phyloP scores from a whole-genome alignment of 257 asterid genomes.

The Fraxinus americana region DNA sequence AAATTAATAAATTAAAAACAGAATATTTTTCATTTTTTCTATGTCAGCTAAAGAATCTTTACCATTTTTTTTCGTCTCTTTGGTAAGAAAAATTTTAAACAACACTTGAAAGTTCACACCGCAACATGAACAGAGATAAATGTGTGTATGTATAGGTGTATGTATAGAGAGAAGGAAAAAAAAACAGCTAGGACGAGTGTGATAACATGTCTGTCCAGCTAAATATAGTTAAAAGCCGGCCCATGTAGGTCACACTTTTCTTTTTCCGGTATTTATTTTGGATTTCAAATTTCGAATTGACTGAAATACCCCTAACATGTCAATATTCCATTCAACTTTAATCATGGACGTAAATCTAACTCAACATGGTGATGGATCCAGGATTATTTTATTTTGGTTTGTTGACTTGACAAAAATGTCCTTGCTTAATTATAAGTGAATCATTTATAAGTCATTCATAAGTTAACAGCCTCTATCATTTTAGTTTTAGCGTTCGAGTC shows the following conservation, averaged over 20 bases:
- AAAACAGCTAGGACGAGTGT: constrained; percentile 50
- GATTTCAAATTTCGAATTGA: constrained; percentile 36
- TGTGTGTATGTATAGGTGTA: background rate
- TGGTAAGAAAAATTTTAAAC: constrained; percentile 14
- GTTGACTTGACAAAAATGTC: too few species aligned
- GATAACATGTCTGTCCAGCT: constrained; percentile 86
- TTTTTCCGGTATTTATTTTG: constrained; percentile 46
- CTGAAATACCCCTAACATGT: too few species aligned
- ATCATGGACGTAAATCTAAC: too few species aligned
- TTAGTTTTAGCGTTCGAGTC: too few species aligned
- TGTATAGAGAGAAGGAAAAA: background rate
- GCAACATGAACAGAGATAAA: background rate
- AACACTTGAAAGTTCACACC: background rate
- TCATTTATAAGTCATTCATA: too few species aligned
- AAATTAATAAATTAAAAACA: constrained; percentile 31
- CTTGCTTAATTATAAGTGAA: too few species aligned
- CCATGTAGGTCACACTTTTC: constrained; percentile 84
- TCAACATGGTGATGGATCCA: too few species aligned
- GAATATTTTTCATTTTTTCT: constrained; percentile 26
- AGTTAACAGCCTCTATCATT: too few species aligned
- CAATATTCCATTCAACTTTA: too few species aligned
- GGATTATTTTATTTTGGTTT: too few species aligned
- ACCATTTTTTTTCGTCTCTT: constrained; percentile 26
- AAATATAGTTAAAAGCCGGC: constrained; percentile 93
- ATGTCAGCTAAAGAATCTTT: constrained; percentile 55